Percentiles rank a stretch among this genome's conserved stretches.
Evolutionary conservation across 2,329 filamentous ascomycete genomes (phyloP).

Genomic region (Neofusicoccum cordaticola): DNA sequence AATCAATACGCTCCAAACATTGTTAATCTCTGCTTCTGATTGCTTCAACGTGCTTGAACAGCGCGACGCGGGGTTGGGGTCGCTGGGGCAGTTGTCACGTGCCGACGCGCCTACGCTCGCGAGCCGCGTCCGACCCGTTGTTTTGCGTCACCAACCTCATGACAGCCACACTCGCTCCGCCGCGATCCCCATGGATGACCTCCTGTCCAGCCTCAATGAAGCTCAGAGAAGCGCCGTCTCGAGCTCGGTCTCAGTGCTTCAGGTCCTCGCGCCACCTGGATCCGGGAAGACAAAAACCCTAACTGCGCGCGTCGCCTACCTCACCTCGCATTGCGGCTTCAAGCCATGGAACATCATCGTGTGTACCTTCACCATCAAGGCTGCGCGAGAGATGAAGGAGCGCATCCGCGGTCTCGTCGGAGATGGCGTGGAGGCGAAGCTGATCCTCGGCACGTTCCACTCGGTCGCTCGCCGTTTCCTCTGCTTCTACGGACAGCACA

Average conservation of each 20-base stretch:
- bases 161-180: neutral
- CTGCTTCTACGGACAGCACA: slow-evolving; percentile 75
- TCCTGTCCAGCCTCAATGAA: slow-evolving; percentile 62
- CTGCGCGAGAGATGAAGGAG: slow-evolving; percentile 88
- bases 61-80: no score
- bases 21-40: no score
- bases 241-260: slow-evolving; percentile 57
- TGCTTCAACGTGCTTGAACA: no score
- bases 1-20: no score
- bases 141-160: neutral
- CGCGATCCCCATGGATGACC: slow-evolving; percentile 45
- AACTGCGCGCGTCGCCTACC: slow-evolving; percentile 86
- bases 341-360: slow-evolving; percentile 87
- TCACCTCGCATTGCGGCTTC: slow-evolving; percentile 69
- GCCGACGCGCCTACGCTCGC: neutral
- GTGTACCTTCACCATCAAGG: slow-evolving; percentile 96
- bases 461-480: slow-evolving; percentile 86
- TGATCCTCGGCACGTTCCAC: slow-evolving; percentile 92
- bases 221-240: slow-evolving; percentile 65
- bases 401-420: slow-evolving; percentile 81
- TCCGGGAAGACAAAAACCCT: slow-evolving; percentile 94
- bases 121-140: neutral
- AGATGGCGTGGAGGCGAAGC: slow-evolving; percentile 66
- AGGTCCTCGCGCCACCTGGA: slow-evolving; percentile 63
- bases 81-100: neutral